Evolutionary conservation across 1,284 basidiomycete species (phyloP).

Genomic region (Boletus hoseneyae): DNA sequence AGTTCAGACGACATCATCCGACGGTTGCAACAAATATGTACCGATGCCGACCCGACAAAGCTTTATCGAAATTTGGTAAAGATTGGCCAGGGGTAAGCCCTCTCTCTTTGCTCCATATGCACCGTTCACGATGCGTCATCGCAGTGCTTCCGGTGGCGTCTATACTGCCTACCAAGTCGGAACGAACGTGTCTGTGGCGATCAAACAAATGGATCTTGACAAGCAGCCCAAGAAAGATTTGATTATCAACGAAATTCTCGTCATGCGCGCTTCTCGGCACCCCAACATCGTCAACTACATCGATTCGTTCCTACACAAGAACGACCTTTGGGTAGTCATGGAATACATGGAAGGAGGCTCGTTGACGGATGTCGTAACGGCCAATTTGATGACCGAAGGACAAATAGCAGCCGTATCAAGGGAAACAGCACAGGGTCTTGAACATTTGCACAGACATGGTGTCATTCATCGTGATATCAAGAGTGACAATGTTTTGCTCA

Average conservation of each 20-base stretch:
- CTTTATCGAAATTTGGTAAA: constrained; percentile 92
- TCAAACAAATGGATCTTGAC: constrained; percentile 99
- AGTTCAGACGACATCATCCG: constrained; percentile 90
- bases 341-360: constrained; percentile 98
- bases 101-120: not conserved
- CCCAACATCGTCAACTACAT: constrained; percentile 99
- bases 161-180: constrained; percentile 98
- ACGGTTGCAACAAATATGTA: constrained; percentile 91
- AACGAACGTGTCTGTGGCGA: constrained; percentile 91
- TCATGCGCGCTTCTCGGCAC: constrained; percentile 95
- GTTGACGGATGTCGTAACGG: constrained; percentile 94
- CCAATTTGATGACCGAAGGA: constrained; percentile 92
- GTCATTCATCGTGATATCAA: constrained; percentile 99
- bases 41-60: constrained; percentile 94
- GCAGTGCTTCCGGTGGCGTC: constrained; percentile 92
- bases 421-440: constrained; percentile 88
- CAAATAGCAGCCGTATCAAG: constrained; percentile 93
- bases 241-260: constrained; percentile 99
- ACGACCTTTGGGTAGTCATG: constrained; percentile 99
- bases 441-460: constrained; percentile 90
- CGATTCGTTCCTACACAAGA: constrained; percentile 96
- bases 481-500: constrained; percentile 93
- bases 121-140: constrained; percentile 5
- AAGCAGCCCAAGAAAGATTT: constrained; percentile 99
- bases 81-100: constrained; percentile 91